Percentiles rank a stretch among this genome's conserved stretches.
Conservation (phyloP, 495 filamentous ascomycete genomes). For the Aspergillus diversus region DNA sequence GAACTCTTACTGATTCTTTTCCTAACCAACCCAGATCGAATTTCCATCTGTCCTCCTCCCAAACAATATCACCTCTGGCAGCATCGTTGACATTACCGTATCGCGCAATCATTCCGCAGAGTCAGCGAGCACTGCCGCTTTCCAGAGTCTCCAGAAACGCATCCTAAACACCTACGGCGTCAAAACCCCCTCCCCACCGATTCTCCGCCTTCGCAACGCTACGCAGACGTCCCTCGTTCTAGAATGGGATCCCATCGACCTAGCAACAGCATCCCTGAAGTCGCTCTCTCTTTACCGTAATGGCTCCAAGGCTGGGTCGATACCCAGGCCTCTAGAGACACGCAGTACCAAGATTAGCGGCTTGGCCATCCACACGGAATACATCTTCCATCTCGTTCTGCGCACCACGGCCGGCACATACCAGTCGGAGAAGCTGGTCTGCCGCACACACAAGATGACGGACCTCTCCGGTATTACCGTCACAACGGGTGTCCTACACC, state of each 20-base stretch:
- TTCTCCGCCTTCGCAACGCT: conserved; percentile 89
- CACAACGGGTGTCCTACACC: conserved; percentile 83
- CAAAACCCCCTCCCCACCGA: conserved; percentile 72
- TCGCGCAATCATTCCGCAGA: conserved; percentile 84
- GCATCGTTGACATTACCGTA: conserved; percentile 97
- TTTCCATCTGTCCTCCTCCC: conserved; percentile 98
- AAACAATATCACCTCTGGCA: conserved; percentile 88
- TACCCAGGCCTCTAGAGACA: conserved; percentile 82
- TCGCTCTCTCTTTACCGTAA: conserved; percentile 91
- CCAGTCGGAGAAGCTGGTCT: conserved; percentile 77
- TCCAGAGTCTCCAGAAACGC: conserved; percentile 80
- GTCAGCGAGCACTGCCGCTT: conserved; percentile 67
- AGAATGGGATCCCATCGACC: conserved; percentile 94
- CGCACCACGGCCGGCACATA: conserved; percentile 89
- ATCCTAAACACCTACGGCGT: conserved; percentile 88
- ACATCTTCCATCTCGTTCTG: conserved; percentile 90
- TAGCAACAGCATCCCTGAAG: conserved; percentile 89
- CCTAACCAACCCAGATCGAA: conserved; percentile 70
- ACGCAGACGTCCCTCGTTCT: conserved; percentile 97
- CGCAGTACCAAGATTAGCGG: conserved; percentile 95
- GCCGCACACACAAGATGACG: conserved; percentile 98
- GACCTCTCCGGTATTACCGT: conserved; percentile 96
- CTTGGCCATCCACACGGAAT: conserved; percentile 93
- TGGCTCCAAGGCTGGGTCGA: conserved; percentile 91
- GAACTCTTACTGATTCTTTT: too few relatives aligned